Evolutionary conservation across 192 early-diverging fungal genomes (phyloP), one percentile per base, ranked within the genome.

Genomic region (Rhizoclosmatium globosum): DNA sequence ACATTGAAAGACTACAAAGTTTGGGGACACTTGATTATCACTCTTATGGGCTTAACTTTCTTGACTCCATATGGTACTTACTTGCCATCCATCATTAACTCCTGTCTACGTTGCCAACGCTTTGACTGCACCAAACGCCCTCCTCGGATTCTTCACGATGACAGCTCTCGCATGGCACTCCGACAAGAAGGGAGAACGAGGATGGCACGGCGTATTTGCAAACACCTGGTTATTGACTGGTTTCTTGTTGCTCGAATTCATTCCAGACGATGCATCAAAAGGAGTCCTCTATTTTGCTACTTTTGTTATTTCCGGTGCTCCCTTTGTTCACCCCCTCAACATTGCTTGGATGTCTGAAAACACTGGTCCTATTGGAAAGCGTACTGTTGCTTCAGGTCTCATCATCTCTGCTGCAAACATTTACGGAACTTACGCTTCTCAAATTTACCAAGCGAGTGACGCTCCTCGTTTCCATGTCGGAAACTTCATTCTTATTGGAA

Each of bases 401-500:
- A 50, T 68, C 66, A 81, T 83, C 45, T 57, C 41, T 3, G 74
- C 74, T 17, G 82, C 68, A 31, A 83, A 81, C 79, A 76, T 83
- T 45, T 74, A 65, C 64, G 42, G 41, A 47, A 44, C 65, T 68
- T 47, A 47, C 50, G 82, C 74, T 23, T 46, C 78, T 44, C 74
- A 80, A 60, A 83, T 83, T 44, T 83, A 75, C 78, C 78, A 67
- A n/a, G 61, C 65, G 7, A 69, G 78, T 13, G 85, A 91, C 48
- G 78, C 86, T 1, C 90, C 90, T 0, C 78, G 82, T 1, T 91
- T 86, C 62, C 79, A 85, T n/a, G 57, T 68, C 1, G 89, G 89
- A 19, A 87, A 86, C 80, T 82, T 77, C 85, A 80, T 90, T 44
- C 41, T 85, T 7, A 74, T 88, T 44, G 89, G 79, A 1, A 74